Evolutionary conservation across 345 rosid species (phyloP).

Genomic region (Erysimum cheiranthoides): DNA sequence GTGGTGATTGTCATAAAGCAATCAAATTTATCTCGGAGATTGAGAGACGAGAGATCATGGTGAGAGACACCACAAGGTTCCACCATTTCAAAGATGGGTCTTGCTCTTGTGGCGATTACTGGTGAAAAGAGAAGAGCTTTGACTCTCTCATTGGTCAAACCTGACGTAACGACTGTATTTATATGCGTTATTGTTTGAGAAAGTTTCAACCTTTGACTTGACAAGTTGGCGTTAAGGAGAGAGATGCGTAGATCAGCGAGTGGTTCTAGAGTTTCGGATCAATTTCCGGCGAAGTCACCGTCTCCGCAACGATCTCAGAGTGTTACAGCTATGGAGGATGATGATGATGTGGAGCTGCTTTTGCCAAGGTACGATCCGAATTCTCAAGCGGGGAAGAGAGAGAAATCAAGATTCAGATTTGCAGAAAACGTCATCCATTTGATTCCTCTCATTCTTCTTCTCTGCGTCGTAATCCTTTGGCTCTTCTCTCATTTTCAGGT

Average conservation of each 20-base stretch:
- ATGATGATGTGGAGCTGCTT: conserved; percentile 39
- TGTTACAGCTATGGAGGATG: conserved; percentile 40
- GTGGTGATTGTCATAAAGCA: conserved; percentile 83
- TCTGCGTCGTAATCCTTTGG: conserved; percentile 79
- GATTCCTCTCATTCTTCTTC: conserved; percentile 69
- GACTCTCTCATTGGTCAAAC: conserved; percentile 35
- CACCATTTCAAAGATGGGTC: conserved; percentile 81
- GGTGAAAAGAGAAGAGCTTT: conserved; percentile 52
- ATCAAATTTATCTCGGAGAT: conserved; percentile 68
- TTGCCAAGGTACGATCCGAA: conserved; percentile 73
- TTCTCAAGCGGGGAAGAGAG: conserved; percentile 67
- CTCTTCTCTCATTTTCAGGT: conserved; percentile 69
- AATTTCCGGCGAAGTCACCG: conserved; percentile 41
- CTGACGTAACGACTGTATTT: conserved; percentile 29
- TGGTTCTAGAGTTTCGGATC: conserved; percentile 53
- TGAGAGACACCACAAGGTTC: conserved; percentile 80
- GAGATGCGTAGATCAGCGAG: conserved; percentile 77
- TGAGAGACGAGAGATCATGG: conserved; percentile 70
- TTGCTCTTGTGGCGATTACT: conserved; percentile 90
- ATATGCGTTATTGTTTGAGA: conserved; percentile 21
- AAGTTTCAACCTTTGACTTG: conserved; percentile 37
- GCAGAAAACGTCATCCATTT: conserved; percentile 79
- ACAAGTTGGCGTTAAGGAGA: conserved; percentile 27
- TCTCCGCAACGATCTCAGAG: conserved; percentile 42
- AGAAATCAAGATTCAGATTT: conserved; percentile 61